Base-by-base conservation (phyloP, 2,329 filamentous ascomycete species). In the Fusarium austroafricanum region DNA sequence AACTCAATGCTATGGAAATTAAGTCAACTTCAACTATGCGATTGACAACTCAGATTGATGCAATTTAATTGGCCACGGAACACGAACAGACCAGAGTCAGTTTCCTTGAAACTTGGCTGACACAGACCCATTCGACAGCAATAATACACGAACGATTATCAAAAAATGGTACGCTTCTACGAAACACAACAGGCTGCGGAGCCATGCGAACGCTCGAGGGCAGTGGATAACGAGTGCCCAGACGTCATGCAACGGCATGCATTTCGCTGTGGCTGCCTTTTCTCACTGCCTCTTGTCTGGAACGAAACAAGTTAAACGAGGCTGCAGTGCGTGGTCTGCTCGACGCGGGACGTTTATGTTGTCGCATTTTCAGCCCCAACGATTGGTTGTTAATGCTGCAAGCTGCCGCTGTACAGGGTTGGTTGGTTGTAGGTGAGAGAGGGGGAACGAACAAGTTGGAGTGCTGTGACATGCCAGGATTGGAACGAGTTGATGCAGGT, bases 381-480 rank as follows among this genome's bases (percentile, higher is more conserved):
- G 61, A 71, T 71, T 71, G 68, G 68, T 31, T 59, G 35, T 38
- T 14, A 52, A 44, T 53, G 29, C 55, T 70, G 56, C 57, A 59
- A 59, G 54, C 59, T 58, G 44, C 66, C 65, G 57, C 44, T 40
- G 35, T 28, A 23, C 44, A 57, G 40, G 42, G 43, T 61, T 46
- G 37, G 37, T 42, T 62, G 54, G 60, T 53, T 67, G 46, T 53
- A 37, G 18, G 37, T 44, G 44, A 31, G 49, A 43, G 52, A 62
- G 62, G 56, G 5, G 55, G 43, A 31, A 31, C 29, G 51, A 20
- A 20, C 11, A 29, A 20, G 17, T 40, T 55, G 60, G 62, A 53
- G 61, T 55, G 49, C 23, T 44, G 61, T 40, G 44, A 54, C 23
- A 45, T 44, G 60, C 65, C 35, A 46, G 51, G 65, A 65, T 68